Evolutionary conservation across 352 stramenopile species (phyloP).

Genomic region (Pythium rhizo-oryzae): DNA sequence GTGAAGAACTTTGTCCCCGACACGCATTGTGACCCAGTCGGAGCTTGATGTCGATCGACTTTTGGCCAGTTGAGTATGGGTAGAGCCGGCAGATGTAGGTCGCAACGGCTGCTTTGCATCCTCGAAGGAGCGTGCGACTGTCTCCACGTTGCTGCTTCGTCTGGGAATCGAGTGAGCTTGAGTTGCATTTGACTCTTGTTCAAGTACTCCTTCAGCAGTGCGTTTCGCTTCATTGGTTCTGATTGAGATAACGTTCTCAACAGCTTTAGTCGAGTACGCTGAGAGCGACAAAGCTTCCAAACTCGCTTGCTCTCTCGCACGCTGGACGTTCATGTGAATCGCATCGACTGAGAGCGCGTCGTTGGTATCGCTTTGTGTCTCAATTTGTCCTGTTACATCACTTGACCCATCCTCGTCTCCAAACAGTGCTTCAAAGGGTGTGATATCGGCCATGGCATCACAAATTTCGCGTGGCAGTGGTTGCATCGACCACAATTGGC

Average conservation of each 20-base stretch:
- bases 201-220: neutral
- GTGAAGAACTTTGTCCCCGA: conserved; percentile 24
- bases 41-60: conserved; percentile 1
- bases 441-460: conserved; percentile 6
- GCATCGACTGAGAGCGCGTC: conserved; percentile 2
- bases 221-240: neutral
- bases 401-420: conserved; percentile 10
- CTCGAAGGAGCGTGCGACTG: neutral
- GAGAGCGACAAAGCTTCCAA: conserved; percentile 9
- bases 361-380: neutral
- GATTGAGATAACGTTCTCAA: neutral
- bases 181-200: neutral
- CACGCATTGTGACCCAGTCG: conserved; percentile 29
- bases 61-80: neutral
- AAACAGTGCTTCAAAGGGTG: conserved; percentile 17
- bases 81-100: conserved; percentile 15
- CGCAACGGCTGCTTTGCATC: neutral
- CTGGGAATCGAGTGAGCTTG: neutral
- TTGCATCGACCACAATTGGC: conserved; percentile 15
- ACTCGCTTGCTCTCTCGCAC: neutral
- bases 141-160: neutral
- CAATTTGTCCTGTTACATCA: neutral
- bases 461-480: conserved; percentile 14
- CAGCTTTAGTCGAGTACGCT: conserved; percentile 1
- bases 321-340: conserved; percentile 13